Conservation (phyloP, 768 basidiomycete genomes). For the Pleurotus pulmonarius region DNA sequence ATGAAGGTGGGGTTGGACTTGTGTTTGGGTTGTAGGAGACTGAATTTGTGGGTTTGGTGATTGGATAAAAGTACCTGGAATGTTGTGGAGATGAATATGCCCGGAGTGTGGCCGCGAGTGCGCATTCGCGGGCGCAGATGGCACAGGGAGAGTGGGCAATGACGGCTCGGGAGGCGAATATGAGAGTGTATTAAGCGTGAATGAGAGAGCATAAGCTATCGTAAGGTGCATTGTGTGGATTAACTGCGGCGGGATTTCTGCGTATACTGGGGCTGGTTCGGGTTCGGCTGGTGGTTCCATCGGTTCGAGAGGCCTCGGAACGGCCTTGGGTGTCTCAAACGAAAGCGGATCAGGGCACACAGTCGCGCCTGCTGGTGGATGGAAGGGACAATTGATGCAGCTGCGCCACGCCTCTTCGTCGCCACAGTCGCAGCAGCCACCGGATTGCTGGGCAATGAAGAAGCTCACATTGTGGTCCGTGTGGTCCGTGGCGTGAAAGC, state of each 20-base stretch:
- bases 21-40: not conserved
- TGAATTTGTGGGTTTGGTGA: not conserved
- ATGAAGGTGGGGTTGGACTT: not conserved
- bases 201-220: slow-evolving; percentile 76
- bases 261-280: not conserved
- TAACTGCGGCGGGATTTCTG: slow-evolving; percentile 53
- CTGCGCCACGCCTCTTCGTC: slow-evolving; percentile 85
- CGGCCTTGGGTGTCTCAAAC: slow-evolving; percentile 37
- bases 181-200: slow-evolving; percentile 78
- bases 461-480: slow-evolving; percentile 88
- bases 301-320: slow-evolving; percentile 24
- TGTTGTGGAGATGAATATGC: slow-evolving; percentile 1
- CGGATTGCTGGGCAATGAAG: slow-evolving; percentile 87
- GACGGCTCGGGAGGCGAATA: slow-evolving; percentile 75
- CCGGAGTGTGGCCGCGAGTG: slow-evolving; percentile 1
- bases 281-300: not conserved
- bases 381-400: slow-evolving; percentile 66
- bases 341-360: slow-evolving; percentile 8
- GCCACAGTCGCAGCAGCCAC: slow-evolving; percentile 94
- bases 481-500: slow-evolving; percentile 89
- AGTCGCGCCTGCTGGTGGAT: slow-evolving; percentile 47
- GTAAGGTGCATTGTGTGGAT: slow-evolving; percentile 73
- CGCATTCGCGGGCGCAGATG: not conserved
- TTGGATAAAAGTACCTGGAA: not conserved
- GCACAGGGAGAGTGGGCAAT: not conserved